Conservation (phyloP, 768 basidiomycete genomes). For the Lyophyllum decastes region DNA sequence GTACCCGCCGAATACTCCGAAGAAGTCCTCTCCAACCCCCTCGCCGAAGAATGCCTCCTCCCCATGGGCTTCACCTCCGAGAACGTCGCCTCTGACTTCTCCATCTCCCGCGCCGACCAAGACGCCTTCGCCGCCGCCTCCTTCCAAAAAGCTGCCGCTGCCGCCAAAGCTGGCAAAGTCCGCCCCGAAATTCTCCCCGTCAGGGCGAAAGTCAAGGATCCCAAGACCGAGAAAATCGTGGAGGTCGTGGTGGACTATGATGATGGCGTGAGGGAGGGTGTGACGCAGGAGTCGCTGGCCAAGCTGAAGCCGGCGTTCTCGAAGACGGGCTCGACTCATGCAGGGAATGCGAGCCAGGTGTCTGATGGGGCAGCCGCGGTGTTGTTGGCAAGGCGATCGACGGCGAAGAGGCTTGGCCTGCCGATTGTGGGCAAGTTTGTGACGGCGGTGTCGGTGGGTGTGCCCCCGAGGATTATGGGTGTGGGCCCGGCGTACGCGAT, state of each 20-base stretch:
- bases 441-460: slow-evolving; percentile 68
- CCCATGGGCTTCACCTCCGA: slow-evolving; percentile 97
- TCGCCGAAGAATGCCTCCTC: slow-evolving; percentile 79
- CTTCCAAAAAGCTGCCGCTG: slow-evolving; percentile 81
- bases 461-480: slow-evolving; percentile 88
- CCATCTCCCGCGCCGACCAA: slow-evolving; percentile 73
- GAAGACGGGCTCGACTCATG: slow-evolving; percentile 76
- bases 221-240: slow-evolving; percentile 66
- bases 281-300: slow-evolving; percentile 72
- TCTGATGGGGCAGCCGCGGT: slow-evolving; percentile 94
- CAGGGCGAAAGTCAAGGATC: slow-evolving; percentile 66
- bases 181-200: slow-evolving; percentile 83
- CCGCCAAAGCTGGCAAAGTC: slow-evolving; percentile 82
- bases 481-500: slow-evolving; percentile 91
- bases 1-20: slow-evolving; percentile 64
- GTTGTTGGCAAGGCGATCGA: slow-evolving; percentile 75
- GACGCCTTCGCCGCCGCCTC: slow-evolving; percentile 85
- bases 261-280: slow-evolving; percentile 85
- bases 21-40: slow-evolving; percentile 60
- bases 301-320: slow-evolving; percentile 89
- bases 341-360: slow-evolving; percentile 85
- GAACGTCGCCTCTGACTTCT: slow-evolving; percentile 81
- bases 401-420: slow-evolving; percentile 81
- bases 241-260: slow-evolving; percentile 77
- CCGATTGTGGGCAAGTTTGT: slow-evolving; percentile 88